Percentiles rank a stretch among this genome's conserved stretches.
These are phyloP conservation scores for Hanseniaspora clermontiae DNA, from an alignment of 805 yeast genomes.

Conservation along the genomic window DNA sequence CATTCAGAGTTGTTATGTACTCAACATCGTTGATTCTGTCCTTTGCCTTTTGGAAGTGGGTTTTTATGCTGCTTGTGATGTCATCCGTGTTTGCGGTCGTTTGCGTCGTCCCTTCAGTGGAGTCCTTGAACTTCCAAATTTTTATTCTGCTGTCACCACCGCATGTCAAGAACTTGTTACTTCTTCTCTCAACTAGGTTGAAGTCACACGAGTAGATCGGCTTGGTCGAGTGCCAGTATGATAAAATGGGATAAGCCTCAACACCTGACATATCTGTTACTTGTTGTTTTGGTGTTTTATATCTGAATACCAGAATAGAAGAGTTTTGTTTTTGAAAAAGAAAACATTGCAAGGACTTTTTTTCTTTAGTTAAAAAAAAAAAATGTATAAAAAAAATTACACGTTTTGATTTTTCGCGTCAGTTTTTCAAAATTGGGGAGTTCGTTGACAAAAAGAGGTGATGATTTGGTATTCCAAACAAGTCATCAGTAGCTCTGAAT, in stretches of 20 bases:
- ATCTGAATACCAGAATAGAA: background rate
- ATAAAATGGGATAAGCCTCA: constrained; percentile 13
- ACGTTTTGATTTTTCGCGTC: too few species aligned
- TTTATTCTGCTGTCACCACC: constrained; percentile 93
- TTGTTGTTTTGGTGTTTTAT: background rate
- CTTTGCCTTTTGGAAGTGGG: constrained; percentile 19
- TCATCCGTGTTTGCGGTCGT: background rate
- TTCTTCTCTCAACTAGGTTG: constrained; percentile 34
- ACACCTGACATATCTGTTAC: background rate
- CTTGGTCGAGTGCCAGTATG: constrained; percentile 42
- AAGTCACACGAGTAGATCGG: constrained; percentile 60
- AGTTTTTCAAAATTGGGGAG: too few species aligned
- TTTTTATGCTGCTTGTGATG: constrained; percentile 26
- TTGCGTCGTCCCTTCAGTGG: background rate
- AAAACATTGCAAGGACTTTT: too few species aligned
- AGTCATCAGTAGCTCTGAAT: too few species aligned
- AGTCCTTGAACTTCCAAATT: constrained; percentile 31
- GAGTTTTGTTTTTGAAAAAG: background rate
- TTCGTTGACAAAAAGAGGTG: too few species aligned
- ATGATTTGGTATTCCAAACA: too few species aligned
- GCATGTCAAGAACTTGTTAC: constrained; percentile 60
- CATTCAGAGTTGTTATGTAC: constrained; percentile 66
- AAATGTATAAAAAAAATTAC: too few species aligned
- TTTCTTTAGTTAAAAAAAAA: too few species aligned
- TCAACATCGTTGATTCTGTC: constrained; percentile 39